phyloP scores from a whole-genome alignment of 176 grass and related monocot species.

The Cymbopogon citratus region DNA sequence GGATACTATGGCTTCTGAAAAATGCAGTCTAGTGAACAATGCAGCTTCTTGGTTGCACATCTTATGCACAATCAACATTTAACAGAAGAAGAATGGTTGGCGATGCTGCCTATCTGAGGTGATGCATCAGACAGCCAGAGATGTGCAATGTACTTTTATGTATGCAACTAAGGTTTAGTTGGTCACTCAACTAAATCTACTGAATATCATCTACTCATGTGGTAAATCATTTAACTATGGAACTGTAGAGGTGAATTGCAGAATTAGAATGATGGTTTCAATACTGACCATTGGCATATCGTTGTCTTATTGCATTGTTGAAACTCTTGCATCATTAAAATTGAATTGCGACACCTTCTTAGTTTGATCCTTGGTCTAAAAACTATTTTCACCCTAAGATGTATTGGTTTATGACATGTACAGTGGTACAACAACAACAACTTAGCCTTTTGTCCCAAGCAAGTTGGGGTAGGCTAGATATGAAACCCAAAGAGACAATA shows the following conservation, averaged over 20 bases:
- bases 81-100: not conserved
- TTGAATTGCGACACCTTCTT: not conserved
- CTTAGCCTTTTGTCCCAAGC: too few species aligned
- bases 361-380: not conserved
- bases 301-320: too few species aligned
- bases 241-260: not conserved
- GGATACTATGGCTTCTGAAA: not conserved
- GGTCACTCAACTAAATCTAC: not conserved
- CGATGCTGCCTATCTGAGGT: not conserved
- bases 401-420: not conserved
- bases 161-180: not conserved
- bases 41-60: not conserved
- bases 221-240: not conserved
- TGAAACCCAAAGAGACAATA: too few species aligned
- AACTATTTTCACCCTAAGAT: not conserved
- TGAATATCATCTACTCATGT: not conserved
- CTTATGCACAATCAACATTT: not conserved
- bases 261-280: not conserved
- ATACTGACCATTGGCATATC: not conserved
- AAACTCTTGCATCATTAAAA: not conserved
- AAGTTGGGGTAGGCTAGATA: too few species aligned
- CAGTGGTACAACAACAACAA: too few species aligned
- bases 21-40: not conserved
- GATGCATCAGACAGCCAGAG: not conserved
- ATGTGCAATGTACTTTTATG: not conserved